phyloP scores from a whole-genome alignment of 768 basidiomycete species.

The Mycena albidolilacea region DNA sequence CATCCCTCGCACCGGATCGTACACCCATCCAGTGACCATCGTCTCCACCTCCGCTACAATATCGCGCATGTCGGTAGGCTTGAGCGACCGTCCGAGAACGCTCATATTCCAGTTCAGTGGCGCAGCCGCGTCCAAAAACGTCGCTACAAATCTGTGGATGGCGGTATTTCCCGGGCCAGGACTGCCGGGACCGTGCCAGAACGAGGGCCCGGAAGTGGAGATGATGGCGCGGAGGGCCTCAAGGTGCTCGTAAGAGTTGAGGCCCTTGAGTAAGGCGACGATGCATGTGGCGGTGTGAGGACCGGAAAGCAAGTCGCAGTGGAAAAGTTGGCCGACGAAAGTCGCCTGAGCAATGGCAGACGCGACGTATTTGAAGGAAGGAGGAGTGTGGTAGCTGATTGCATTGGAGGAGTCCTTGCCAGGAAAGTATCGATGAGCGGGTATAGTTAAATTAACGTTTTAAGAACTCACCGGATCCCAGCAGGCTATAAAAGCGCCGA shows the following conservation, averaged over 20 bases:
- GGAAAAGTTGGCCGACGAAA: constrained; percentile 50
- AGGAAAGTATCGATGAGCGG: not conserved
- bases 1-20: constrained; percentile 29
- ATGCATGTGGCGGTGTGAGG: constrained; percentile 43
- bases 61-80: constrained; percentile 31
- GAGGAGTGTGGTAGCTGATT: constrained; percentile 36
- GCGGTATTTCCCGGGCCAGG: constrained; percentile 36
- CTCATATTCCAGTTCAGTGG: constrained; percentile 38
- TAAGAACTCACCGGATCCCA: constrained; percentile 47
- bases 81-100: constrained; percentile 36
- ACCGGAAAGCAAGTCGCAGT: constrained; percentile 38
- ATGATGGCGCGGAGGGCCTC: constrained; percentile 43
- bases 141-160: constrained; percentile 39
- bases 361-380: constrained; percentile 39
- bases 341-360: constrained; percentile 42
- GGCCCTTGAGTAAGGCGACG: constrained; percentile 41
- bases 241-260: constrained; percentile 47
- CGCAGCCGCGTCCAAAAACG: constrained; percentile 36
- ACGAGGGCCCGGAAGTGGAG: constrained; percentile 39
- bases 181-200: constrained; percentile 41
- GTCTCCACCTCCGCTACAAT: constrained; percentile 34
- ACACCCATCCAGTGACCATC: constrained; percentile 34
- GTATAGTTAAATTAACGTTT: not conserved
- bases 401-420: constrained; percentile 38
- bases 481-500: constrained; percentile 43